A percentile compares a stretch with the other conserved stretches of the same genome.
Evolutionary conservation across 805 yeast genomes (phyloP).

Genomic region (Wickerhamomyces mucosus): DNA sequence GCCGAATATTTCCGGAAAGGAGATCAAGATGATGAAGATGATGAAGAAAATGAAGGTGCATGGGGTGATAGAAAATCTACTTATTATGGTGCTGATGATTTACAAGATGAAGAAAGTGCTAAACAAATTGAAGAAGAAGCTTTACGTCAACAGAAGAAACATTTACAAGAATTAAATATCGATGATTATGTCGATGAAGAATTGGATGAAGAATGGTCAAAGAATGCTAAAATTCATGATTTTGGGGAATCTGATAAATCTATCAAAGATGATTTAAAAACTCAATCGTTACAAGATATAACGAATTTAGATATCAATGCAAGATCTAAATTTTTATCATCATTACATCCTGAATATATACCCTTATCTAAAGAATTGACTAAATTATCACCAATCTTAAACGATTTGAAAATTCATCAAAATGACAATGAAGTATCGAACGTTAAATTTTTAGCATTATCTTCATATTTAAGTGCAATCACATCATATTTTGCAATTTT

Average conservation of each 20-base stretch:
- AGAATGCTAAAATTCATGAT: conserved; percentile 41
- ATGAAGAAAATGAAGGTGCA: conserved; percentile 31
- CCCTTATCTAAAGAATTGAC: conserved; percentile 62
- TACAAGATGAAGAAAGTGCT: conserved; percentile 60
- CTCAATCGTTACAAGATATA: conserved; percentile 34
- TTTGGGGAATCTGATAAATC: conserved; percentile 21
- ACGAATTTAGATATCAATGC: conserved; percentile 42
- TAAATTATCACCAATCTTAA: conserved; percentile 32
- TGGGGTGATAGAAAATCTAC: conserved; percentile 37
- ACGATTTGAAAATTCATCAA: conserved; percentile 24
- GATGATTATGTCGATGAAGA: conserved; percentile 74
- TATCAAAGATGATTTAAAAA: conserved; percentile 19
- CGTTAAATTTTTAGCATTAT: conserved; percentile 59
- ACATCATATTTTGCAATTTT: conserved; percentile 73
- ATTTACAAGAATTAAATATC: conserved; percentile 65
- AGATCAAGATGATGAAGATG: conserved; percentile 21
- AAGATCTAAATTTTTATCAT: conserved; percentile 42
- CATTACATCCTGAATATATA: conserved; percentile 73
- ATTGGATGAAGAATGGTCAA: conserved; percentile 71
- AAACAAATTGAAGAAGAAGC: conserved; percentile 84
- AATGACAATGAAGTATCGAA: conserved; percentile 26
- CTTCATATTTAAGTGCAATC: conserved; percentile 72
- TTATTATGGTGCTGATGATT: conserved; percentile 45
- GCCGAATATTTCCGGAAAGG: conserved; percentile 24
- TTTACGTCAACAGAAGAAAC: conserved; percentile 70